phyloP scores from a whole-genome alignment of 768 basidiomycete species.

The Amylocystis lapponica region DNA sequence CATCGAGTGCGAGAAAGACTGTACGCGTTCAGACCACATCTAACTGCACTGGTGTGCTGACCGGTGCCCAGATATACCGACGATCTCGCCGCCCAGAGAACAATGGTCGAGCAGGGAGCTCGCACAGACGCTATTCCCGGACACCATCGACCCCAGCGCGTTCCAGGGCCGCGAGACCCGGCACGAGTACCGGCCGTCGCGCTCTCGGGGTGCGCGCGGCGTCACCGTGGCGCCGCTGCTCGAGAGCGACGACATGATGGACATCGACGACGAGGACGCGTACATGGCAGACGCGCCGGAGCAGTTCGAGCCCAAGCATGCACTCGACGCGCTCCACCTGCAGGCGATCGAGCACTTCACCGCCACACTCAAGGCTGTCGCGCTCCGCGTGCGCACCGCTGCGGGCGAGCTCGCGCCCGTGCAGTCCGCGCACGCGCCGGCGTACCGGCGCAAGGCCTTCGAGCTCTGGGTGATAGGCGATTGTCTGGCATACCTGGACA shows the following conservation, averaged over 20 bases:
- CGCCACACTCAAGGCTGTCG: slow-evolving; percentile 53
- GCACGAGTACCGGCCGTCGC: slow-evolving; percentile 14
- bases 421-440: slow-evolving; percentile 45
- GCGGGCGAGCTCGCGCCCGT: slow-evolving; percentile 28
- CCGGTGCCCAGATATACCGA: neutral
- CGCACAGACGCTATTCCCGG: slow-evolving; percentile 16
- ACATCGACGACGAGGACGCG: slow-evolving; percentile 50
- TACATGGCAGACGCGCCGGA: slow-evolving; percentile 19
- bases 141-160: slow-evolving; percentile 1
- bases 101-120: slow-evolving; percentile 46
- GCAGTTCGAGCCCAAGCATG: slow-evolving; percentile 42
- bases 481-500: slow-evolving; percentile 51
- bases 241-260: slow-evolving; percentile 37
- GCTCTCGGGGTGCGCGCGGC: slow-evolving; percentile 5
- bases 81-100: neutral
- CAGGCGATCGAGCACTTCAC: slow-evolving; percentile 68
- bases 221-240: slow-evolving; percentile 9
- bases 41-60: neutral
- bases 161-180: slow-evolving; percentile 7
- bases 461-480: slow-evolving; percentile 49
- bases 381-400: slow-evolving; percentile 33
- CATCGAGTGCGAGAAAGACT: slow-evolving; percentile 41
- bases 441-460: slow-evolving; percentile 36
- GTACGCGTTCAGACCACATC: slow-evolving; percentile 26
- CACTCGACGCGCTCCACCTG: slow-evolving; percentile 60